Percentiles rank a stretch among this genome's conserved stretches.
phyloP scores from a whole-genome alignment of 129 eudicot species.

The Pulicaria dysenterica region DNA sequence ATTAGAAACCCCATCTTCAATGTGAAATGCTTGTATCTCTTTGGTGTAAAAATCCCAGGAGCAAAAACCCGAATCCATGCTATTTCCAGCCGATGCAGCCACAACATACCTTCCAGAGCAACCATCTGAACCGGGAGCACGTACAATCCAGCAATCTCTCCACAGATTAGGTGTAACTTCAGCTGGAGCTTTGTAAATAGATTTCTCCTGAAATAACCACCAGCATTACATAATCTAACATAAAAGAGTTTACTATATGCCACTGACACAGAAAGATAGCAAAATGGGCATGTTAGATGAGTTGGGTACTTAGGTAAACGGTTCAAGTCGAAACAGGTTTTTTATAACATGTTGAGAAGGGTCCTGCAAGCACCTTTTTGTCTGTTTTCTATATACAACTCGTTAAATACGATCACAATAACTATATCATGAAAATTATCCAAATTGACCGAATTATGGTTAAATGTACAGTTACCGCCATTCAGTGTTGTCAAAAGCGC shows the following conservation, averaged over 20 bases:
- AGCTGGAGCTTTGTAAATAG: conserved; percentile 67
- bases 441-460: too few relatives aligned
- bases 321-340: not conserved
- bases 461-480: too few relatives aligned
- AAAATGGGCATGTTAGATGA: not conserved
- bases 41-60: conserved; percentile 90
- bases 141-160: conserved; percentile 93
- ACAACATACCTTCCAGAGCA: conserved; percentile 84
- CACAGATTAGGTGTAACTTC: conserved; percentile 65
- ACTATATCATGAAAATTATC: not conserved
- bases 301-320: not conserved
- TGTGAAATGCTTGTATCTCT: conserved; percentile 59
- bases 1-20: conserved; percentile 46
- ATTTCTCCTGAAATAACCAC: conserved; percentile 59
- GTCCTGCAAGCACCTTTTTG: not conserved
- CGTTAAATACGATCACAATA: not conserved
- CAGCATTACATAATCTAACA: conserved; percentile 23
- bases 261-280: not conserved
- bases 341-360: not conserved
- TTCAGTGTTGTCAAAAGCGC: too few relatives aligned
- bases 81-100: conserved; percentile 95
- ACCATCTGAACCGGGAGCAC: conserved; percentile 90
- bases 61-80: conserved; percentile 77
- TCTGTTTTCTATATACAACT: not conserved
- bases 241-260: not conserved